phyloP scores from a whole-genome alignment of 495 filamentous ascomycete genomes.

The Xylaria telfairii region DNA sequence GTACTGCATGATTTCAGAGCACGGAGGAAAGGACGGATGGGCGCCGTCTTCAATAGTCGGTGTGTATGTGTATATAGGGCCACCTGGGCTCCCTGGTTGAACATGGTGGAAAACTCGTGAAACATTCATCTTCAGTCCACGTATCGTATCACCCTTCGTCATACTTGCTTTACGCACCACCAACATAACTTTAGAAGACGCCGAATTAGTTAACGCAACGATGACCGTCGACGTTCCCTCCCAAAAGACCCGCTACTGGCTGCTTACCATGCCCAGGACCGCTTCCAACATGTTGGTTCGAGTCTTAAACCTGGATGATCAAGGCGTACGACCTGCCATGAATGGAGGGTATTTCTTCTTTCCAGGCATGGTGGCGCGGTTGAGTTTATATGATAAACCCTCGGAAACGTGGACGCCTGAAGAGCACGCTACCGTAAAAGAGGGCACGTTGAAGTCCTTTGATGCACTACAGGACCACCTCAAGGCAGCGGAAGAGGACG shows the following conservation, averaged over 20 bases:
- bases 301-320: slow-evolving; percentile 47
- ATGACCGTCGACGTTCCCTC: slow-evolving; percentile 20
- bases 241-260: slow-evolving; percentile 23
- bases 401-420: slow-evolving; percentile 38
- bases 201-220: neutral
- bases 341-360: slow-evolving; percentile 53
- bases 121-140: neutral
- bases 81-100: neutral
- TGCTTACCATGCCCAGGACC: slow-evolving; percentile 49
- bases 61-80: slow-evolving; percentile 14
- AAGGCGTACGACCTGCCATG: slow-evolving; percentile 32
- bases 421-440: slow-evolving; percentile 28
- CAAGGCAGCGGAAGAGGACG: slow-evolving; percentile 31
- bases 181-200: neutral
- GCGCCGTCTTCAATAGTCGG: neutral
- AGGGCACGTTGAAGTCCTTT: slow-evolving; percentile 30
- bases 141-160: neutral
- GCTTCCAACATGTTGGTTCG: slow-evolving; percentile 51
- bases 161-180: neutral
- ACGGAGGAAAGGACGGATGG: slow-evolving; percentile 1
- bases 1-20: neutral
- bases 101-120: neutral
- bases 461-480: slow-evolving; percentile 39
- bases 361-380: slow-evolving; percentile 24
- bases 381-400: slow-evolving; percentile 30